These are phyloP conservation scores for Apiotrichum mycotoxinovorans DNA, from an alignment of 1,284 basidiomycete genomes.

Conservation along the genomic window DNA sequence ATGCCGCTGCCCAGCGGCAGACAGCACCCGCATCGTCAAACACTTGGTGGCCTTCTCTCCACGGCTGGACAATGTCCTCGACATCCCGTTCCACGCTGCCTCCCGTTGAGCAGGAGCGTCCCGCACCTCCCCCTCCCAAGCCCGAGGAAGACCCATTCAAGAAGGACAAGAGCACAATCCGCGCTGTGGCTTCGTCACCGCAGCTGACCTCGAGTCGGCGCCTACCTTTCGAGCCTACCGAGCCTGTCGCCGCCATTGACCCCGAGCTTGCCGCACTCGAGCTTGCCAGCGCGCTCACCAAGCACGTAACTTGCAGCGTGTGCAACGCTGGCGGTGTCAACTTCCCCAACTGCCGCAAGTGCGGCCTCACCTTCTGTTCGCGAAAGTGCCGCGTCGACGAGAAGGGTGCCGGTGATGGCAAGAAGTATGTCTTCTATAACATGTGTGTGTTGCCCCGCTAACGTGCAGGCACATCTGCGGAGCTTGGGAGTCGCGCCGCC, in stretches of 20 bases:
- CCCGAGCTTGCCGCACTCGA: constrained; percentile 40
- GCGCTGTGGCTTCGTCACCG: constrained; percentile 33
- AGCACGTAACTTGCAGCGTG: constrained; percentile 39
- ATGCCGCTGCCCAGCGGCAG: neutral
- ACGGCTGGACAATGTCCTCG: constrained; percentile 15
- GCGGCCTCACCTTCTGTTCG: constrained; percentile 43
- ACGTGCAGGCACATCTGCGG: neutral
- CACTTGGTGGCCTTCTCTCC: constrained; percentile 17
- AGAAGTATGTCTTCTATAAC: constrained; percentile 1
- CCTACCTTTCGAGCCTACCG: constrained; percentile 29
- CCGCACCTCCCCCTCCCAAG: neutral
- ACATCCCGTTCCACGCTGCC: neutral
- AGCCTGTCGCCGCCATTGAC: constrained; percentile 35
- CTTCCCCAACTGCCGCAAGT: constrained; percentile 46
- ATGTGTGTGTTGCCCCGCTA: neutral
- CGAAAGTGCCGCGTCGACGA: constrained; percentile 39
- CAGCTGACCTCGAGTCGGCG: constrained; percentile 6
- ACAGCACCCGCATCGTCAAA: neutral
- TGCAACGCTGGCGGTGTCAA: constrained; percentile 41
- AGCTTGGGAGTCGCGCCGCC: neutral
- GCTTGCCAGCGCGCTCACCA: constrained; percentile 37
- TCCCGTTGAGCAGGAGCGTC: neutral
- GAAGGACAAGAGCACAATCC: constrained; percentile 10
- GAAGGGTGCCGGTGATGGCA: constrained; percentile 40
- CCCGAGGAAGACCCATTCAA: neutral